Evolutionary conservation across 371 early-diverging fungal genomes (phyloP), one percentile per base, ranked within the genome.

Genomic region (Rhizomucor pusillus): DNA sequence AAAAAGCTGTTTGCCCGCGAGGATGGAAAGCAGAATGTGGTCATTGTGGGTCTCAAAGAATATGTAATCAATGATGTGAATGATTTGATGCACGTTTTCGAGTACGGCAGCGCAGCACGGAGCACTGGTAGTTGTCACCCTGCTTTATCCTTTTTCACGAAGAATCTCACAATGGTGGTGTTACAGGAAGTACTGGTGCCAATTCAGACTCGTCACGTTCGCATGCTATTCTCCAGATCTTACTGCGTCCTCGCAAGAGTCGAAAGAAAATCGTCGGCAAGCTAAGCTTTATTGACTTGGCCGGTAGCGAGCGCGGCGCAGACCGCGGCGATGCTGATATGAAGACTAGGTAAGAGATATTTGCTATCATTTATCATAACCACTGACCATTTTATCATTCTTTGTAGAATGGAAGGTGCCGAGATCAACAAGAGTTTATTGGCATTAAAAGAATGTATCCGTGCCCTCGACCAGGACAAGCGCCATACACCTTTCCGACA

Each of bases 251-350:
- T n/a, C n/a, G n/a, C n/a, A n/a, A n/a, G n/a, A n/a, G n/a, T n/a
- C 66, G 90, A 54, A 79, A 82, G 41, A 81, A 79, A 49, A 65
- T 71, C 3, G 61, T 76, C 71, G 94, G 95, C 40, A 98, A 96
- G 64, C 79, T 98, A 19, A 93, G 90, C 68, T 98, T 99, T 68
- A 97, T 99, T 52, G 99, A 99, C 78, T 73, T 99, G 56, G 99
- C 99, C 7, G 99, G 99, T n/a, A 95, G 93, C 71, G 99, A 99
- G 71, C 87, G 99, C 48, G 99, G 99, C 18, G 93, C 94, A 3
- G 99, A 99, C 66, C 84, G 99, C 52, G 98, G 97, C 7, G 94
- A 94, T 24, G 82, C 92, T 0, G 88, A 94, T 68, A 77, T 82
- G 37, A 88, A 93, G 64, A 96, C 97, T 47, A 77, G 95, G 85